A percentile compares a stretch with the other conserved stretches of the same genome.
Conservation (phyloP, 768 basidiomycete genomes). For the Cyathus striatus region DNA sequence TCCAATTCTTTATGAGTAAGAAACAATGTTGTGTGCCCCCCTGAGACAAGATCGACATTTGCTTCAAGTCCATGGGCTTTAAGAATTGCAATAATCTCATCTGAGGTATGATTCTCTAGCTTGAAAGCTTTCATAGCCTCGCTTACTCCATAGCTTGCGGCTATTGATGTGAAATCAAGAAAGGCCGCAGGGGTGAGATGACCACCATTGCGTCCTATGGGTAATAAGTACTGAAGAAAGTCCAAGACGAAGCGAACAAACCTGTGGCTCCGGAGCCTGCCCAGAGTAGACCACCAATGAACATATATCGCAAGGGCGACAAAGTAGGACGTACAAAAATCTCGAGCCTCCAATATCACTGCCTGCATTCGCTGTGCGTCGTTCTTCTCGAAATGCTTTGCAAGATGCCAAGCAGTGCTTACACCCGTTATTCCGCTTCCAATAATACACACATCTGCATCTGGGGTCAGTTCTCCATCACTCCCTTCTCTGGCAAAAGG, state of each 20-base stretch:
- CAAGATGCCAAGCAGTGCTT: slow-evolving; percentile 68
- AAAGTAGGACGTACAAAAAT: slow-evolving; percentile 62
- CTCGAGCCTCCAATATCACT: slow-evolving; percentile 77
- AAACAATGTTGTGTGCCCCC: slow-evolving; percentile 47
- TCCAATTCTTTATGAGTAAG: slow-evolving; percentile 39
- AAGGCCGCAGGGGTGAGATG: slow-evolving; percentile 57
- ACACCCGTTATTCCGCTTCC: slow-evolving; percentile 80
- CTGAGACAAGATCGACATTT: slow-evolving; percentile 58
- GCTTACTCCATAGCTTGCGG: slow-evolving; percentile 36
- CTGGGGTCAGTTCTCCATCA: slow-evolving; percentile 45
- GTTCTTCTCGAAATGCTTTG: slow-evolving; percentile 7
- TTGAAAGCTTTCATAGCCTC: slow-evolving; percentile 50
- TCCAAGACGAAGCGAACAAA: slow-evolving; percentile 14
- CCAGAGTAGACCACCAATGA: slow-evolving; percentile 1
- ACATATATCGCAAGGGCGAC: slow-evolving; percentile 1
- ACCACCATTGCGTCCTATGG: slow-evolving; percentile 71
- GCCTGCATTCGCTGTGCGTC: slow-evolving; percentile 28
- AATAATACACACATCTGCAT: slow-evolving; percentile 73
- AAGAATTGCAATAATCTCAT: slow-evolving; percentile 45
- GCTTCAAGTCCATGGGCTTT: slow-evolving; percentile 33
- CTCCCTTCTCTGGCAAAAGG: slow-evolving; percentile 68
- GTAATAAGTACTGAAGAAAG: background rate
- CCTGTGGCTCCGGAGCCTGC: slow-evolving; percentile 77
- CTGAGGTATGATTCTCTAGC: slow-evolving; percentile 54
- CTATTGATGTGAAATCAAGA: slow-evolving; percentile 34